A percentile compares a stretch with the other conserved stretches of the same genome.
Evolutionary conservation across 176 grass and related monocot genomes (phyloP).

Genomic region (Echinochloa phyllopogon): DNA sequence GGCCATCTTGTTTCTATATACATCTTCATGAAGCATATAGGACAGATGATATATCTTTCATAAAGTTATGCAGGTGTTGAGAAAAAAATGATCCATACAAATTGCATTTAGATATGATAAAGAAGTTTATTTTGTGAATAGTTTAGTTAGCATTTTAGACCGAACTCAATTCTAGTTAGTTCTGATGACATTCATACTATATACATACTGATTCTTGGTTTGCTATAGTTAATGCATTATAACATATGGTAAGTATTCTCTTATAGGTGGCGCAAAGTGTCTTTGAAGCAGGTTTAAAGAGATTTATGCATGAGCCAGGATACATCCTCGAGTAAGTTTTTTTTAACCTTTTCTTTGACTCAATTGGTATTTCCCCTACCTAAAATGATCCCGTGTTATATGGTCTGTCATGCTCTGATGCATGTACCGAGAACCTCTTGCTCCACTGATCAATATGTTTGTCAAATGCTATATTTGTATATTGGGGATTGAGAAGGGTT

Average conservation of each 20-base stretch:
- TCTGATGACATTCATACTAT: constrained; percentile 10
- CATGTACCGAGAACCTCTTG: constrained; percentile 13
- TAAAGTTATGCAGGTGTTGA: background rate
- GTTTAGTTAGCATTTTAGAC: background rate
- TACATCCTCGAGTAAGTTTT: constrained; percentile 90
- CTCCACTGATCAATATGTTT: constrained; percentile 4
- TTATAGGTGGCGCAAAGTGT: constrained; percentile 90
- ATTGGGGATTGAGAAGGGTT: constrained; percentile 31
- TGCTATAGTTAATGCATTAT: background rate
- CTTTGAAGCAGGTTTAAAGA: constrained; percentile 96
- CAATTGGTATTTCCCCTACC: background rate
- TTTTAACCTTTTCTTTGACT: background rate
- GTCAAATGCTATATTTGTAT: constrained; percentile 32
- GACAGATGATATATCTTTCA: background rate
- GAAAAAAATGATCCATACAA: background rate
- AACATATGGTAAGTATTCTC: constrained; percentile 27
- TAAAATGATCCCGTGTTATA: constrained; percentile 9
- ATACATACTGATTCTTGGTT: constrained; percentile 22
- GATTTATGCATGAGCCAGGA: constrained; percentile 91
- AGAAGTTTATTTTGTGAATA: background rate
- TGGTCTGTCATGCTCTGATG: background rate
- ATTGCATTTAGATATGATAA: background rate
- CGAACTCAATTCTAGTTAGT: constrained; percentile 2
- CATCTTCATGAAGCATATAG: background rate
- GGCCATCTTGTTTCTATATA: background rate